phyloP scores from a whole-genome alignment of 2,329 filamentous ascomycete species.

The Penicillium crustosum region DNA sequence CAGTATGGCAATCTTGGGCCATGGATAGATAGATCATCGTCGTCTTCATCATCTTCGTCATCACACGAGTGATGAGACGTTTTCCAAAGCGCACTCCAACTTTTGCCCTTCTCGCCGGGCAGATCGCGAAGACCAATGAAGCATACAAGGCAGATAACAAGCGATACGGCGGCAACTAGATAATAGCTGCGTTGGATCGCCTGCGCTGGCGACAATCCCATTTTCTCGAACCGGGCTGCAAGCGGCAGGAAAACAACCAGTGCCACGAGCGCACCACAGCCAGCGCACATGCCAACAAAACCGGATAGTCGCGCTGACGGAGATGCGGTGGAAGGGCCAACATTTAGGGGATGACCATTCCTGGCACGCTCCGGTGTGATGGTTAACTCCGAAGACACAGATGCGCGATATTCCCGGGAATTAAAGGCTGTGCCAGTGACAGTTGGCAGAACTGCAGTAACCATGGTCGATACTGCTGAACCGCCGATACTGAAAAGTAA shows the following conservation, averaged over 20 bases:
- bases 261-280: constrained; percentile 84
- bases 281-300: constrained; percentile 87
- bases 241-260: constrained; percentile 80
- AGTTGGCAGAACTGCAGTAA: constrained; percentile 85
- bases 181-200: constrained; percentile 87
- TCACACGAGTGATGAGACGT: neutral
- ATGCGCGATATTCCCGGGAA: constrained; percentile 49
- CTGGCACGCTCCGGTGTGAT: constrained; percentile 55
- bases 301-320: constrained; percentile 72
- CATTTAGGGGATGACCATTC: constrained; percentile 9
- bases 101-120: constrained; percentile 75
- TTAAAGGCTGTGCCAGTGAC: constrained; percentile 51
- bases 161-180: constrained; percentile 70
- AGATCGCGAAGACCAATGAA: constrained; percentile 71
- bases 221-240: constrained; percentile 73
- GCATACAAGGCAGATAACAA: constrained; percentile 72
- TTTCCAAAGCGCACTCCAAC: constrained; percentile 57
- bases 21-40: constrained; percentile 1
- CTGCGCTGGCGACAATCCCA: constrained; percentile 69
- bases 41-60: constrained; percentile 7
- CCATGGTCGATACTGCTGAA: constrained; percentile 96
- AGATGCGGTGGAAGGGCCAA: constrained; percentile 23
- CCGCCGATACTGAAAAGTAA: constrained; percentile 87
- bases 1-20: constrained; percentile 35
- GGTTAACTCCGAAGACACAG: constrained; percentile 59